Percentiles rank a stretch among this genome's conserved stretches.
Conservation (phyloP, 768 basidiomycete genomes). For the Podaxis sp. region DNA sequence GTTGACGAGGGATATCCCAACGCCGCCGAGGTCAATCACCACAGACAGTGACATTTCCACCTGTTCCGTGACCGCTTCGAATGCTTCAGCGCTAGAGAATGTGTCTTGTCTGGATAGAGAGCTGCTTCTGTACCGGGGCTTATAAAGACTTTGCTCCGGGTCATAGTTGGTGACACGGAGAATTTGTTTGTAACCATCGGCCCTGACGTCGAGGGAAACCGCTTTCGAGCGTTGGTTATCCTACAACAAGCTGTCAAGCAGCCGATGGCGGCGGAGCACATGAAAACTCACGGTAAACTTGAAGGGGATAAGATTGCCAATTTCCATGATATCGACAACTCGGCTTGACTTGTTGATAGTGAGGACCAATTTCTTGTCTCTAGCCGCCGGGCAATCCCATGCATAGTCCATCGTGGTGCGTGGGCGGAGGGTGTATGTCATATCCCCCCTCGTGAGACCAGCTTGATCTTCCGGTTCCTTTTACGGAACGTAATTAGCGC, state of each 20-base stretch:
- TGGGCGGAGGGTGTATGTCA: constrained; percentile 56
- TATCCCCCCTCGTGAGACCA: constrained; percentile 32
- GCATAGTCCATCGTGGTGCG: constrained; percentile 66
- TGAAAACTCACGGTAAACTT: constrained; percentile 61
- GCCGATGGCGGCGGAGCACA: not conserved
- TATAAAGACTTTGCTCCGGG: constrained; percentile 83
- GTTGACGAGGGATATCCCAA: constrained; percentile 91
- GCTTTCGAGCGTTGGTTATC: constrained; percentile 51
- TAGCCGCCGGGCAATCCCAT: constrained; percentile 89
- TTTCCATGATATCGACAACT: constrained; percentile 89
- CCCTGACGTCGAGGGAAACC: constrained; percentile 89
- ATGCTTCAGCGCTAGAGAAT: constrained; percentile 68
- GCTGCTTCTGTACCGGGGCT: constrained; percentile 55
- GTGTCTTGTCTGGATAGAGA: constrained; percentile 61
- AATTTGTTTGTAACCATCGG: constrained; percentile 80
- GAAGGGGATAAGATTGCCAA: constrained; percentile 88
- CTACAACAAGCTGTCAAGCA: constrained; percentile 24
- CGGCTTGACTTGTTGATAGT: constrained; percentile 56
- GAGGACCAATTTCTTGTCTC: constrained; percentile 75
- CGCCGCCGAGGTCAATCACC: constrained; percentile 76
- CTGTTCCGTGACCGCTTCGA: constrained; percentile 82
- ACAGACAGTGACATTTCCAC: constrained; percentile 61
- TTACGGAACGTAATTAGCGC: not conserved
- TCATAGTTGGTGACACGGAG: constrained; percentile 85
- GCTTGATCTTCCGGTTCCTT: constrained; percentile 29